These are phyloP conservation scores for Fusarium abutilonis DNA, from an alignment of 2,329 filamentous ascomycete genomes.

Conservation along the genomic window DNA sequence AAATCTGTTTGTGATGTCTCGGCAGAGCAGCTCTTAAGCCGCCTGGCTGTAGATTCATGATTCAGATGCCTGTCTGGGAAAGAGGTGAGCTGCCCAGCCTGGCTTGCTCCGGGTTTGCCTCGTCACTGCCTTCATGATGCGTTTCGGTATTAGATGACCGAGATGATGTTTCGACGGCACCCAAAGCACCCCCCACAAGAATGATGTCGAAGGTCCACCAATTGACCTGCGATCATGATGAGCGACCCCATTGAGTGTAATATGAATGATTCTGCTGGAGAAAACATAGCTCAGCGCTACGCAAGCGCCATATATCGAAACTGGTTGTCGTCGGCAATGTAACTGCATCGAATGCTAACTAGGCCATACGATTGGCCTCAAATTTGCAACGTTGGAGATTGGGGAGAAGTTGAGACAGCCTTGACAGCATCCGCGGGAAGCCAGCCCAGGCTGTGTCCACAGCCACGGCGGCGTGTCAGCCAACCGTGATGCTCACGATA, in stretches of 20 bases:
- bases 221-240: conserved; percentile 32
- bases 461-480: conserved; percentile 25
- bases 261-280: conserved; percentile 8
- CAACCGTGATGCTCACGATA: conserved; percentile 43
- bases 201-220: conserved; percentile 34
- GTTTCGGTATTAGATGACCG: conserved; percentile 38
- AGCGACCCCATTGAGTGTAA: conserved; percentile 8
- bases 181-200: conserved; percentile 18
- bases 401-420: neutral
- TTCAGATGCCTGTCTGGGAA: neutral
- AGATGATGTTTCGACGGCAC: conserved; percentile 19
- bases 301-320: conserved; percentile 28
- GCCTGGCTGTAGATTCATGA: neutral
- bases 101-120: conserved; percentile 26
- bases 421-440: conserved; percentile 15
- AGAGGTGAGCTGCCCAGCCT: neutral
- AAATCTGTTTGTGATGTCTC: no score
- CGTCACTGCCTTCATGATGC: conserved; percentile 25
- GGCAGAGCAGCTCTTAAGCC: neutral
- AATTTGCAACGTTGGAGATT: conserved; percentile 9
- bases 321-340: conserved; percentile 26
- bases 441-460: conserved; percentile 28
- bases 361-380: conserved; percentile 22
- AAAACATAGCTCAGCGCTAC: conserved; percentile 16
- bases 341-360: conserved; percentile 22